phyloP scores from a whole-genome alignment of 768 basidiomycete genomes.

The Rickenella mellea region DNA sequence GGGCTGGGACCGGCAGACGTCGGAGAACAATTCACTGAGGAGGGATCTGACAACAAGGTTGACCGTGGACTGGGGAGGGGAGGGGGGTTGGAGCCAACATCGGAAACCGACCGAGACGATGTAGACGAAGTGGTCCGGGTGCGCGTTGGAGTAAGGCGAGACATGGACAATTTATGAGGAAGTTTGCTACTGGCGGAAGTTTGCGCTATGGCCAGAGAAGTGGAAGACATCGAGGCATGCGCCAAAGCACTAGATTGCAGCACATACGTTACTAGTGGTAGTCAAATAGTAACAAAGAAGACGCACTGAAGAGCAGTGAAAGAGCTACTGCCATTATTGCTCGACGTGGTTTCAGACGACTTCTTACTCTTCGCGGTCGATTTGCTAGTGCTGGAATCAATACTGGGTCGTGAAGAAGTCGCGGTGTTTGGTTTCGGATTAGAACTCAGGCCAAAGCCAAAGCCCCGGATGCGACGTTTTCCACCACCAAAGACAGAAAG shows the following conservation, averaged over 20 bases:
- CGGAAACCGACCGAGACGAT: slow-evolving; percentile 21
- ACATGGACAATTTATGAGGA: slow-evolving; percentile 35
- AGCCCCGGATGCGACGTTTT: slow-evolving; percentile 30
- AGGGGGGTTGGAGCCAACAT: slow-evolving; percentile 13
- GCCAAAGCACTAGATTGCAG: slow-evolving; percentile 44
- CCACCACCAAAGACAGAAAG: slow-evolving; percentile 17
- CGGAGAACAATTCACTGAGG: slow-evolving; percentile 4
- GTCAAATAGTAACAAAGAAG: slow-evolving; percentile 2
- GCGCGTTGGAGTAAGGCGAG: slow-evolving; percentile 25
- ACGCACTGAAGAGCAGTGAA: slow-evolving; percentile 55
- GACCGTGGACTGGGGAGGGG: slow-evolving; percentile 17
- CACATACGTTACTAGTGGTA: no score
- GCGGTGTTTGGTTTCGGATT: slow-evolving; percentile 31
- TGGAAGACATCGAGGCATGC: slow-evolving; percentile 50
- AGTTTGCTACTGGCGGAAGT: slow-evolving; percentile 21
- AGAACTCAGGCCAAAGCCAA: slow-evolving; percentile 32
- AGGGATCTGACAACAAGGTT: slow-evolving; percentile 13
- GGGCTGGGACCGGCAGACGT: slow-evolving; percentile 13
- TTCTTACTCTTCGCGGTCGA: slow-evolving; percentile 42
- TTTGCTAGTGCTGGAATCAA: slow-evolving; percentile 56
- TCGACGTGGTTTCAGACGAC: slow-evolving; percentile 51
- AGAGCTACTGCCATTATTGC: slow-evolving; percentile 34
- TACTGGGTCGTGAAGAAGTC: slow-evolving; percentile 53
- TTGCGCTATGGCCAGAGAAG: slow-evolving; percentile 33
- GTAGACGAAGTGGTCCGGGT: slow-evolving; percentile 17